Percentiles rank a stretch among this genome's conserved stretches.
Conservation (phyloP, 441 rosid species). For the Hura crepitans region DNA sequence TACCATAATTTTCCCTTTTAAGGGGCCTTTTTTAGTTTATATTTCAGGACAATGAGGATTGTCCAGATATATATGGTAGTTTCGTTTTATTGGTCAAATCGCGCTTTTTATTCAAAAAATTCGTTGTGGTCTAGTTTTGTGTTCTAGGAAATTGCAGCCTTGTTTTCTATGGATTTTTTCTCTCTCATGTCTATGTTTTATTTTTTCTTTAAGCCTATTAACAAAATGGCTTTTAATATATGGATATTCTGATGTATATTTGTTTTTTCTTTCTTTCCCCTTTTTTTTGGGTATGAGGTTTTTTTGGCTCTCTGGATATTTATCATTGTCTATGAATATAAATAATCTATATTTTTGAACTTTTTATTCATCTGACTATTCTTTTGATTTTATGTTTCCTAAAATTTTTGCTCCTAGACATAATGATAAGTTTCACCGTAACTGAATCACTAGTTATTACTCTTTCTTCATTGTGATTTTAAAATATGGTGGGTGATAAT, state of each 20-base stretch:
- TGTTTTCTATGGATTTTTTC: not conserved
- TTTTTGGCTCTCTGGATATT: not conserved
- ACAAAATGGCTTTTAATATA: not conserved
- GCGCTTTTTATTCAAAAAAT: not conserved
- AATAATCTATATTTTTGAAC: too few relatives aligned
- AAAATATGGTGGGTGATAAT: conserved; percentile 2
- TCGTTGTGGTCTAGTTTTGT: not conserved
- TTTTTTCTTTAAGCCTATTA: too few relatives aligned
- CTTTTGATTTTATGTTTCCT: not conserved
- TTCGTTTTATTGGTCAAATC: not conserved
- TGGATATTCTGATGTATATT: too few relatives aligned
- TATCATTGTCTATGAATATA: conserved; percentile 10
- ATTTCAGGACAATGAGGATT: not conserved
- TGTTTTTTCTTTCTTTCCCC: not conserved
- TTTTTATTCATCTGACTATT: too few relatives aligned
- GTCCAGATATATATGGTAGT: not conserved
- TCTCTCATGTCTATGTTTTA: too few relatives aligned
- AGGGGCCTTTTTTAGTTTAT: not conserved
- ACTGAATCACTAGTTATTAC: not conserved
- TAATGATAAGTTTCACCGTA: not conserved
- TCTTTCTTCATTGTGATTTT: not conserved
- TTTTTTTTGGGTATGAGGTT: not conserved
- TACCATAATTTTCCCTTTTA: not conserved
- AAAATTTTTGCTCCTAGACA: not conserved
- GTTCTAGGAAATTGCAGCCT: not conserved